Evolutionary conservation across 2,329 filamentous ascomycete genomes (phyloP), one percentile per base, ranked within the genome.

Genomic region (Diaporthe helianthi): DNA sequence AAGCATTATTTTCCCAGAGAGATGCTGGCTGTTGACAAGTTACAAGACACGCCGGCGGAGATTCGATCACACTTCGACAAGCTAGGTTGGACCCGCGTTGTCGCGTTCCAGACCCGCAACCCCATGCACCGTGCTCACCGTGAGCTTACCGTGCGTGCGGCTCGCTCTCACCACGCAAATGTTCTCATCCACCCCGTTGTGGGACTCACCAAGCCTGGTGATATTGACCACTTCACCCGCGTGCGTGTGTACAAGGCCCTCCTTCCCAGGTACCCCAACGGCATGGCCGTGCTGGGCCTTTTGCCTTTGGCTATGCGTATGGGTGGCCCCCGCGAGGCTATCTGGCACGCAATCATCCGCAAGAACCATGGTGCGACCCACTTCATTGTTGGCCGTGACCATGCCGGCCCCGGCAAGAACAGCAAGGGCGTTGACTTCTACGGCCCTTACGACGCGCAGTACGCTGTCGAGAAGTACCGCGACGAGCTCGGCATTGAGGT

Each of bases 331-430:
- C 93, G 96, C 75, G 96, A 99, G 86, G 96, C 96, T 75, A 94
- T 99, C 84, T 99, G 96, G 96, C 96, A 99, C 86, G 96, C 96
- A 78, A 97, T 99, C 78, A 99, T 99, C 87, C 94, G 96, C 80
- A 99, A 98, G 91, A 99, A 99, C 84, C 94, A 98, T 84, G 96
- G 96, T 77, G 94, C 95, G 58, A 98, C 96, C 19, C 96, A 99
- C 87, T 99, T 99, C 87, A 99, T 99, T 77, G 94, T 99, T 74
- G 96, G 96, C 71, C 93, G 96, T 85, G 96, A 99, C 84, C 96
- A 99, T 83, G 96, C 96, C 74, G 96, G 96, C 61, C 96, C 96
- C 53, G 96, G 96, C 78, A 98, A 97, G 89, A 98, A 98, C 90
- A 97, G 93, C 86, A 90, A 95, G 84, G 96, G 96, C 70, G 90